Conservation (phyloP, 83 land plant species). For the Diphasiastrum complanatum region DNA sequence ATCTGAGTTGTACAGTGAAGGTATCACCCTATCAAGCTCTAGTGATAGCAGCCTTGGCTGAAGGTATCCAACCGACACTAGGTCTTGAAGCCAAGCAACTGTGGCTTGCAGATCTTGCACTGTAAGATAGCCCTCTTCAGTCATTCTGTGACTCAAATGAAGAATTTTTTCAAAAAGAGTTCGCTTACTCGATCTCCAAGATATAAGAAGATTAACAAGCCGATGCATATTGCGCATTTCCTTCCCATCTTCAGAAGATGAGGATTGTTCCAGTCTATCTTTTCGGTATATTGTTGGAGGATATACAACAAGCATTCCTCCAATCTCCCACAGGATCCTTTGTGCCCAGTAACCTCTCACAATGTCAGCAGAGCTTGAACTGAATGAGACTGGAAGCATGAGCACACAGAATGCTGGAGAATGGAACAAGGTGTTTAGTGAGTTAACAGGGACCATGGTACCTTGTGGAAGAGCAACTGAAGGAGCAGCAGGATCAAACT, state of each 20-base stretch:
- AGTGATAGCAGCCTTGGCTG: conserved; percentile 73
- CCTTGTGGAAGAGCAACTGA: conserved; percentile 5
- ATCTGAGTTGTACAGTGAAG: conserved; percentile 52
- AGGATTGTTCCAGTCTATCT: not conserved
- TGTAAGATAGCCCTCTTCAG: conserved; percentile 82
- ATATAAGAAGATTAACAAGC: conserved; percentile 57
- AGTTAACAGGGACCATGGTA: conserved; percentile 13
- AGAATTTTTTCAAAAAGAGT: conserved; percentile 68
- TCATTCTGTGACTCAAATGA: conserved; percentile 80
- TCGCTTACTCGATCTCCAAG: conserved; percentile 68
- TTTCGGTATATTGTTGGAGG: conserved; percentile 1
- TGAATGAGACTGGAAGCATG: conserved; percentile 6
- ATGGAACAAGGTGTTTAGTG: conserved; percentile 12
- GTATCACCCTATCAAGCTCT: conserved; percentile 52
- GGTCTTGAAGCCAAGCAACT: conserved; percentile 89
- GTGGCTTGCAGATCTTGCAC: conserved; percentile 69
- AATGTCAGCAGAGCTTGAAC: not conserved
- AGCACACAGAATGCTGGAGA: conserved; percentile 3
- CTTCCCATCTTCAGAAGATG: not conserved
- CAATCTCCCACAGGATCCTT: conserved; percentile 10
- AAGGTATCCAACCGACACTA: conserved; percentile 78
- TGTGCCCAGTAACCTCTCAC: conserved; percentile 10
- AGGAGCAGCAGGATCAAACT: conserved; percentile 5
- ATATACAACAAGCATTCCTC: conserved; percentile 6
- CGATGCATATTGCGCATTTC: conserved; percentile 30